phyloP scores from a whole-genome alignment of 176 grass and related monocot species.

The Cenchrus fungigraminus region DNA sequence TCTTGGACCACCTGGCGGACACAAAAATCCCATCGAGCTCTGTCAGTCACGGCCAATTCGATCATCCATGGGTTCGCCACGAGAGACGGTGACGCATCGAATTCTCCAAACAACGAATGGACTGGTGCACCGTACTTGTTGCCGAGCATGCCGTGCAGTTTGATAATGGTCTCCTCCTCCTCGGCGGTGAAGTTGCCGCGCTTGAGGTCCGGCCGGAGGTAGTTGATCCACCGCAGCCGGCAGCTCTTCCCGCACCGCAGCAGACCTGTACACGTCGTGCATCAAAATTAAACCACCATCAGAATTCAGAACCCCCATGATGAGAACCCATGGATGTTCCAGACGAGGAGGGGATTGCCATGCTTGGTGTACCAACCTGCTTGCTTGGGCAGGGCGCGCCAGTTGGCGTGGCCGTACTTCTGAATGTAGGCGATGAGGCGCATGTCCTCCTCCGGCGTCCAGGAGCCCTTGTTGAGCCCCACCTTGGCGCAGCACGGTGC shows the following conservation, averaged over 20 bases:
- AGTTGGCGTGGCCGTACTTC: slow-evolving; percentile 81
- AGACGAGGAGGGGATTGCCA: too few species aligned
- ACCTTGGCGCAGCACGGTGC: slow-evolving; percentile 94
- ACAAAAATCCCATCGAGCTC: neutral
- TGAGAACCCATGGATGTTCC: too few species aligned
- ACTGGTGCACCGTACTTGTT: slow-evolving; percentile 63
- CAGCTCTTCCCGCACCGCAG: slow-evolving; percentile 96
- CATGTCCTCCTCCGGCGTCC: slow-evolving; percentile 84
- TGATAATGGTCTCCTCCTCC: slow-evolving; percentile 78
- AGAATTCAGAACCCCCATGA: neutral
- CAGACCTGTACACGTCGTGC: slow-evolving; percentile 45
- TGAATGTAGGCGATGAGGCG: slow-evolving; percentile 75
- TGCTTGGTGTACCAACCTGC: slow-evolving; percentile 48
- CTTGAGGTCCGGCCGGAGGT: slow-evolving; percentile 92
- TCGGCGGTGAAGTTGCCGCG: slow-evolving; percentile 83
- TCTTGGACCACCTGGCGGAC: slow-evolving; percentile 79
- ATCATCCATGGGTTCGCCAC: neutral
- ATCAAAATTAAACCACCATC: neutral
- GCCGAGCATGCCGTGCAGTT: slow-evolving; percentile 70
- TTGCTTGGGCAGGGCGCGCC: slow-evolving; percentile 88
- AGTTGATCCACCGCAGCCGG: slow-evolving; percentile 95
- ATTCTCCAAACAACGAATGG: neutral
- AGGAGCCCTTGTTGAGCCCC: slow-evolving; percentile 87
- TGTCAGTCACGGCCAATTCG: neutral
- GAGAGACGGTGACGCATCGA: neutral